A percentile compares a stretch with the other conserved stretches of the same genome.
Evolutionary conservation across 352 stramenopile genomes (phyloP).

Genomic region (Elongisporangium senticosum): DNA sequence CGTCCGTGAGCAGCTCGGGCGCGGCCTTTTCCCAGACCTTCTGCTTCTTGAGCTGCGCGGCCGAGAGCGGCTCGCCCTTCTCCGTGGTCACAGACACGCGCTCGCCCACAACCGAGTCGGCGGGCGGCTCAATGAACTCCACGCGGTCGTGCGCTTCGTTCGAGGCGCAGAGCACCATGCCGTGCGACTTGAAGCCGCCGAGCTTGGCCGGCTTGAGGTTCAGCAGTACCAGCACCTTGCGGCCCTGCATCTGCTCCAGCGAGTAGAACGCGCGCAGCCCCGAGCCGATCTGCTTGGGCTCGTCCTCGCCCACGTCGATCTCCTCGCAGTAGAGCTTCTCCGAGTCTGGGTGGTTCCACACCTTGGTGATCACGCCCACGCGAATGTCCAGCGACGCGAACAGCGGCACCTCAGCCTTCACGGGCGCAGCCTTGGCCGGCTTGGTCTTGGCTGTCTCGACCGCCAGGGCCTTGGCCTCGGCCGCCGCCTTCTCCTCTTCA

Average conservation of each 20-base stretch:
- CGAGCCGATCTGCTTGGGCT: slow-evolving; percentile 93
- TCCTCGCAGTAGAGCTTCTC: slow-evolving; percentile 98
- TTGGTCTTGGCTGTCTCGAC: slow-evolving; percentile 36
- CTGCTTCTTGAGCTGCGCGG: slow-evolving; percentile 84
- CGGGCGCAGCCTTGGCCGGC: slow-evolving; percentile 29
- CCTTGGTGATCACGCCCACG: slow-evolving; percentile 75
- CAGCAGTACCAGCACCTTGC: slow-evolving; percentile 94
- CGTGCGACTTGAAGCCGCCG: slow-evolving; percentile 94
- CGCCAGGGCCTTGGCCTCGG: slow-evolving; percentile 30
- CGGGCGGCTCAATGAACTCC: slow-evolving; percentile 92
- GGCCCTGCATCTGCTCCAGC: slow-evolving; percentile 92
- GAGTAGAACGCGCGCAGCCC: slow-evolving; percentile 95
- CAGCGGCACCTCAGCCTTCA: slow-evolving; percentile 50
- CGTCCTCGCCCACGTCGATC: slow-evolving; percentile 95
- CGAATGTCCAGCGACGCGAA: slow-evolving; percentile 79
- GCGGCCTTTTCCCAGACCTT: slow-evolving; percentile 81
- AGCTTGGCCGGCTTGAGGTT: slow-evolving; percentile 99
- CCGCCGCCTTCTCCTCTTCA: slow-evolving; percentile 61
- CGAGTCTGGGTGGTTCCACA: slow-evolving; percentile 81
- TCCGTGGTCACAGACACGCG: slow-evolving; percentile 84
- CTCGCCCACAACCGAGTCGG: slow-evolving; percentile 90
- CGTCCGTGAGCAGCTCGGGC: slow-evolving; percentile 66
- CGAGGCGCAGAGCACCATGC: slow-evolving; percentile 96
- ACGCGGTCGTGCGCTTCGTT: slow-evolving; percentile 87
- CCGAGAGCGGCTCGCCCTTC: slow-evolving; percentile 61